Evolutionary conservation across 306 rosid species (phyloP).

Genomic region (Phaseolus lunatus): DNA sequence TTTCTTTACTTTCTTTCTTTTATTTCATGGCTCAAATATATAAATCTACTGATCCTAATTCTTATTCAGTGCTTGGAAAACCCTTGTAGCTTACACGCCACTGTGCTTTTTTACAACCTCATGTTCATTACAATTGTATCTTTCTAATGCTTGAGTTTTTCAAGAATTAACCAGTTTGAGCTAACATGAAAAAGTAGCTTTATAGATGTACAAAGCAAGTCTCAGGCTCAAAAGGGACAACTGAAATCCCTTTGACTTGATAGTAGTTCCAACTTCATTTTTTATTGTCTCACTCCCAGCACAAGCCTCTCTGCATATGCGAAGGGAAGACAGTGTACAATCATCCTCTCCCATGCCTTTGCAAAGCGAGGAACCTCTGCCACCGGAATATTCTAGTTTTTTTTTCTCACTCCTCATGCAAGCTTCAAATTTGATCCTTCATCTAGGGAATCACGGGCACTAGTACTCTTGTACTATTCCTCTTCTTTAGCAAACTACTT

Average conservation of each 20-base stretch:
- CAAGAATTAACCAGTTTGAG: conserved; percentile 18
- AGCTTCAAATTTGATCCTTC: conserved; percentile 34
- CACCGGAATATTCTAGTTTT: too few relatives aligned
- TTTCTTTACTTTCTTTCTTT: background rate
- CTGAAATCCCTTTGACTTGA: conserved; percentile 11
- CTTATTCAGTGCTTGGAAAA: conserved; percentile 5
- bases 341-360: background rate
- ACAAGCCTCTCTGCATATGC: background rate
- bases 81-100: background rate
- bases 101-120: background rate
- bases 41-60: background rate
- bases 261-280: conserved; percentile 5
- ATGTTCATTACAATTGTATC: conserved; percentile 7
- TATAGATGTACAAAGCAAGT: conserved; percentile 11
- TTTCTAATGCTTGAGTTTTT: conserved; percentile 4
- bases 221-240: conserved; percentile 22
- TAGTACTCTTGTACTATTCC: conserved; percentile 13
- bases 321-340: background rate
- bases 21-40: conserved; percentile 12
- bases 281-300: background rate
- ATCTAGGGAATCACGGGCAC: conserved; percentile 17
- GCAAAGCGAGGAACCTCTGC: too few relatives aligned
- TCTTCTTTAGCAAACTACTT: conserved; percentile 20
- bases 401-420: conserved; percentile 1
- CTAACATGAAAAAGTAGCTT: conserved; percentile 13